Base-by-base conservation (phyloP, 495 filamentous ascomycete genomes). In the Penicillium riverlandense region DNA sequence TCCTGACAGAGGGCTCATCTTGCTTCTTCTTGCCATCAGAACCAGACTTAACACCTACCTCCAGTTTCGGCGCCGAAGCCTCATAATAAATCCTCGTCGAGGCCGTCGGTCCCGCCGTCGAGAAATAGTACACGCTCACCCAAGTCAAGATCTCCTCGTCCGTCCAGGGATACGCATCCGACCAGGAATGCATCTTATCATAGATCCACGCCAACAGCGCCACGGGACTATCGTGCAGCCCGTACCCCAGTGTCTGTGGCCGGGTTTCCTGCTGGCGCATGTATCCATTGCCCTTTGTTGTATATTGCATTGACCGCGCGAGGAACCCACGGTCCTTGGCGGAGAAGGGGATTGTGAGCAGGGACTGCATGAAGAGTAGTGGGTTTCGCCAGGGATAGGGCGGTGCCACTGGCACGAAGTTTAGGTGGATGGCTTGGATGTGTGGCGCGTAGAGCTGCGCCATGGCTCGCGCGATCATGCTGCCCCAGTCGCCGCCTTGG, bases 141-240 rank as follows among this genome's bases (percentile, higher is more conserved):
- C 76, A 79, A 0, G 72, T 76, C 33, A 77, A 43, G 14, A 79
- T 67, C 53, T 77, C 74, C 28, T 78, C 74, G 33, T 75, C 71
- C 0, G 71, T 75, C 74, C 75, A 80, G 1, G 62, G 47, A 44
- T 76, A 77, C 14, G 34, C 44, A 37, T 78, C 75, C 0, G 72
- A 66, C 70, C 74, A 77, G 40, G 54, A 52, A 42, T 75, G 66
- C 35, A 79, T 55, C 43, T 78, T 76, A 37, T 78, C 74, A 45
- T 72, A 75, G 12, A 79, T 73, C 77, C 76, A 80, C 4, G 74
- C 65, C 2, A 78, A 58, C 11, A 79, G 50, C 8, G 58, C 74
- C 2, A 76, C 62, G 0, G 76, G 77, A 45, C 66, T 72, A 48
- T 78, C 74, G 1, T 70, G 61, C 0, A 78, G 59, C 0, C 63